Evolutionary conservation across 257 asterid species (phyloP).

Genomic region (Solanum habrochaites): DNA sequence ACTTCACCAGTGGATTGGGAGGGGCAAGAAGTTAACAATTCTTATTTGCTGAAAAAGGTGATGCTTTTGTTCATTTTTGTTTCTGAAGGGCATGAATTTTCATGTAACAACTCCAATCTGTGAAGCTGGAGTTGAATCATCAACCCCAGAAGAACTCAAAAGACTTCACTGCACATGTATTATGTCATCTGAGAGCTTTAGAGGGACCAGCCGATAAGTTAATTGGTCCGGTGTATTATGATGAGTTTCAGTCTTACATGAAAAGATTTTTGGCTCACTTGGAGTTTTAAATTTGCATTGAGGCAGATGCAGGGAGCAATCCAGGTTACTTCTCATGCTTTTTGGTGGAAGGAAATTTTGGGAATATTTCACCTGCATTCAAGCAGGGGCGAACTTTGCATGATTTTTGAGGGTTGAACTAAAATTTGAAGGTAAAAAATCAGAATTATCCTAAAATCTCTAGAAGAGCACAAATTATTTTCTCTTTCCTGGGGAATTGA

Average conservation of each 20-base stretch:
- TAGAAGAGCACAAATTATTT: neutral
- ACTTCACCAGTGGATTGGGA: neutral
- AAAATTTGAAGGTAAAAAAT: neutral
- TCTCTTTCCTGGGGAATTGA: neutral
- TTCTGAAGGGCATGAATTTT: neutral
- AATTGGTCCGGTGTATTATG: neutral
- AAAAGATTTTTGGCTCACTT: neutral
- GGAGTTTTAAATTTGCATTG: neutral
- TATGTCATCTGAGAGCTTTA: neutral
- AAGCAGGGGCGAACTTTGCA: slow-evolving; percentile 1
- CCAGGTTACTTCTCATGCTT: neutral
- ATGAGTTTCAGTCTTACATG: neutral
- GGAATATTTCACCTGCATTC: neutral
- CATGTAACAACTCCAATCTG: neutral
- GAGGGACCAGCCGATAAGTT: neutral
- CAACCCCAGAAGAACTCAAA: neutral
- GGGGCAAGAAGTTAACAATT: neutral
- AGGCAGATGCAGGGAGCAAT: neutral
- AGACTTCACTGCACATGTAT: neutral
- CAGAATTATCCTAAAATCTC: neutral
- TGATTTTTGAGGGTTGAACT: neutral
- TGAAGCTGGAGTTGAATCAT: neutral
- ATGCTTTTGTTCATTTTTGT: neutral
- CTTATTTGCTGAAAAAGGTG: slow-evolving; percentile 15
- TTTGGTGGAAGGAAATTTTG: slow-evolving; percentile 1